Conservation (phyloP, 345 rosid genomes). For the Aquilaria yunnanensis region DNA sequence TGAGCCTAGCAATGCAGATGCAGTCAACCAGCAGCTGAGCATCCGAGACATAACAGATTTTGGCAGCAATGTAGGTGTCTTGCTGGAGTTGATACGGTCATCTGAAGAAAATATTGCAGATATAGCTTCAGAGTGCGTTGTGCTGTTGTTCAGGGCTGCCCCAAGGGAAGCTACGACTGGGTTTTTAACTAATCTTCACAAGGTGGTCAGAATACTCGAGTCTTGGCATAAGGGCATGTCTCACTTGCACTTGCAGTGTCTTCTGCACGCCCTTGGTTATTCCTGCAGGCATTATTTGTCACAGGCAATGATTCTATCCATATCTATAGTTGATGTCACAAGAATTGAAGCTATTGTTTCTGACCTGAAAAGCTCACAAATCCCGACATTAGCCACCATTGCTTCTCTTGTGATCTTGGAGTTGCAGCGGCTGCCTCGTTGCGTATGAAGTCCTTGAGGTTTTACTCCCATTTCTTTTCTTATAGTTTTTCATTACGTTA, state of each 20-base stretch:
- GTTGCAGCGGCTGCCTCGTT: slow-evolving; percentile 70
- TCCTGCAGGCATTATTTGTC: slow-evolving; percentile 74
- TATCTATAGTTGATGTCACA: slow-evolving; percentile 53
- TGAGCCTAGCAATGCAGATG: slow-evolving; percentile 25
- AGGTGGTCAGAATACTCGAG: slow-evolving; percentile 58
- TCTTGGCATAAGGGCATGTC: slow-evolving; percentile 41
- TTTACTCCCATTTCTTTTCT: not conserved
- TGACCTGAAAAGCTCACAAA: slow-evolving; percentile 56
- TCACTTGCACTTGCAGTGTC: slow-evolving; percentile 50
- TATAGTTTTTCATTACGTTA: not conserved
- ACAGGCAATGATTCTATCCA: slow-evolving; percentile 83
- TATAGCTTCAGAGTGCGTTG: slow-evolving; percentile 80
- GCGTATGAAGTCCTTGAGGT: slow-evolving; percentile 30
- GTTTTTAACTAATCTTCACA: slow-evolving; percentile 74
- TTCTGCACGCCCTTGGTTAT: slow-evolving; percentile 72
- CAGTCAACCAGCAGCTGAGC: slow-evolving; percentile 46
- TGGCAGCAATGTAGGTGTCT: slow-evolving; percentile 59
- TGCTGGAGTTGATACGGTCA: slow-evolving; percentile 50
- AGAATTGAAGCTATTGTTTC: slow-evolving; percentile 52
- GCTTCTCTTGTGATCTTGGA: slow-evolving; percentile 56
- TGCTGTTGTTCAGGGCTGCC: slow-evolving; percentile 68
- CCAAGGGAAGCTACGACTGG: slow-evolving; percentile 91
- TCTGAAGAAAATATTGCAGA: slow-evolving; percentile 47
- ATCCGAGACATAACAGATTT: slow-evolving; percentile 80
- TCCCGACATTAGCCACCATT: slow-evolving; percentile 44